A percentile compares a stretch with the other conserved stretches of the same genome.
phyloP scores from a whole-genome alignment of 2,329 filamentous ascomycete genomes.

The Penicillium expansum region DNA sequence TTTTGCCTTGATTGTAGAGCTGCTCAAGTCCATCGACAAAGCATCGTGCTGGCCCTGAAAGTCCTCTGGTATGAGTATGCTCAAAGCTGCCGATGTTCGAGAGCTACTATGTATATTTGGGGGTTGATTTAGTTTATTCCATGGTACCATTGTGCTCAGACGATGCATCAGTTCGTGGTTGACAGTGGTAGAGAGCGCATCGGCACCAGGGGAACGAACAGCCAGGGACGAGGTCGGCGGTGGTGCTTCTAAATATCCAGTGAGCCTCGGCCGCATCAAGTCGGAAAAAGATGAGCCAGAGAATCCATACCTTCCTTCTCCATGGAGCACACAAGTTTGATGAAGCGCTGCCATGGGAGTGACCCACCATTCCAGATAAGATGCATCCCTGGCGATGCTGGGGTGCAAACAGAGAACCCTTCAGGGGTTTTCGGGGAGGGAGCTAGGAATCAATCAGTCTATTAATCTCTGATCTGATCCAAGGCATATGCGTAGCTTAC shows the following conservation, averaged over 20 bases:
- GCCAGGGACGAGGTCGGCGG: not conserved
- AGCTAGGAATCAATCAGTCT: not conserved
- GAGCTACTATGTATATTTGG: no score
- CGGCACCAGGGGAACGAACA: not conserved
- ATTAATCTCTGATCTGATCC: not conserved
- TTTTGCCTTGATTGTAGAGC: no score
- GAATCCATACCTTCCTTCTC: not conserved
- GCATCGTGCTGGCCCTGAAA: no score
- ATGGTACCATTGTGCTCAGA: no score
- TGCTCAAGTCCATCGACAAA: no score
- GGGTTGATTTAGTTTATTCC: no score
- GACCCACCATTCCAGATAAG: conserved; percentile 8
- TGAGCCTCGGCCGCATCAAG: not conserved
- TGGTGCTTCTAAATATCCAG: not conserved
- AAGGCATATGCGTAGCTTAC: not conserved
- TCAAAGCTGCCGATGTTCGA: no score
- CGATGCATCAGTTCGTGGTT: no score
- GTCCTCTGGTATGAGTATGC: no score
- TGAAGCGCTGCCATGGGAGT: conserved; percentile 21
- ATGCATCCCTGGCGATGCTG: conserved; percentile 8
- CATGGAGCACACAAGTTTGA: not conserved
- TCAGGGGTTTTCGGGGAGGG: conserved; percentile 15
- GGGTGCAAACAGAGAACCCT: conserved; percentile 18
- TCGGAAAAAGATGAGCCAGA: not conserved
- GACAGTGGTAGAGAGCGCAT: no score